phyloP scores from a whole-genome alignment of 2,329 filamentous ascomycete species.

The Penicillium sp. region DNA sequence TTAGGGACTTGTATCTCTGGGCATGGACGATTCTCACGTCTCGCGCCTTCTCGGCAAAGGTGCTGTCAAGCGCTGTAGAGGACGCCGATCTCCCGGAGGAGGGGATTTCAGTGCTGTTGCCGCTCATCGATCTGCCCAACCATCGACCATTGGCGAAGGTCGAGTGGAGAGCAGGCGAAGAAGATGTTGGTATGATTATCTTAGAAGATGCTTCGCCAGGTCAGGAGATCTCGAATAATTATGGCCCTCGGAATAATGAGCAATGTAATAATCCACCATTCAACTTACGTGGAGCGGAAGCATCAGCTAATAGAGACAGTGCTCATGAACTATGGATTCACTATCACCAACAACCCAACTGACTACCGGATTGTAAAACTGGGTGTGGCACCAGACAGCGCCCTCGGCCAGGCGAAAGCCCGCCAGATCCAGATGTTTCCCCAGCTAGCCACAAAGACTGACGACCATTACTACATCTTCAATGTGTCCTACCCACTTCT shows the following conservation, averaged over 20 bases:
- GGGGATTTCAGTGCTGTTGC: constrained; percentile 68
- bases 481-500: constrained; percentile 47
- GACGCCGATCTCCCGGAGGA: constrained; percentile 49
- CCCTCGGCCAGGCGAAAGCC: constrained; percentile 37
- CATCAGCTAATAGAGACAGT: constrained; percentile 27
- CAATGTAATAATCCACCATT: constrained; percentile 47
- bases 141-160: constrained; percentile 64
- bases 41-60: constrained; percentile 46
- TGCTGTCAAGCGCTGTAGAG: constrained; percentile 39
- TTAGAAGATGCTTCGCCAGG: constrained; percentile 53
- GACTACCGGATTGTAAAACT: constrained; percentile 47
- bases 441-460: constrained; percentile 26
- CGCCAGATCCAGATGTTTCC: constrained; percentile 37
- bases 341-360: constrained; percentile 43
- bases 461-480: constrained; percentile 47
- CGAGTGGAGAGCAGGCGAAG: constrained; percentile 55
- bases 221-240: constrained; percentile 66
- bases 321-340: constrained; percentile 50
- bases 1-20: constrained; percentile 49
- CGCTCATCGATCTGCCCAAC: constrained; percentile 71
- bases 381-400: constrained; percentile 40
- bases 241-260: constrained; percentile 74
- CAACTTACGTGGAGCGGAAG: neutral
- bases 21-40: constrained; percentile 47
- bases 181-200: constrained; percentile 43